A percentile compares a stretch with the other conserved stretches of the same genome.
Evolutionary conservation across 257 asterid species (phyloP).

Genomic region (Agastache rugosa): DNA sequence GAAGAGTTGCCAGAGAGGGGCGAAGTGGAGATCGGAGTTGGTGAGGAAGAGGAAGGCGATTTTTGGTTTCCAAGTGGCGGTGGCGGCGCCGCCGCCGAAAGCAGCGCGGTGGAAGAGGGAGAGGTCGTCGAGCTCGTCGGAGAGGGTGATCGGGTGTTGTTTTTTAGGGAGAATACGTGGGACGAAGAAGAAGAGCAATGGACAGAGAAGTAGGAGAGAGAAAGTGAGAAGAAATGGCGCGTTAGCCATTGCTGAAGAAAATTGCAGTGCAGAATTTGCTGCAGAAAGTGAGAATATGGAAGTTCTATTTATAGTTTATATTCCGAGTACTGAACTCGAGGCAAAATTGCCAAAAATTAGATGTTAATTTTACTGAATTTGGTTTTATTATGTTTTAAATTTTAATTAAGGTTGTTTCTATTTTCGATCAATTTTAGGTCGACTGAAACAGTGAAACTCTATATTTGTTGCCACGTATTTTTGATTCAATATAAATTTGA

Average conservation of each 20-base stretch:
- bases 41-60: conserved; percentile 80
- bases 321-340: neutral
- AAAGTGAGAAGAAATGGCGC: conserved; percentile 51
- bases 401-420: neutral
- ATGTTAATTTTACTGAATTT: neutral
- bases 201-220: conserved; percentile 54
- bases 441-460: neutral
- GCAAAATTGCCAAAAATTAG: neutral
- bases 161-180: conserved; percentile 56
- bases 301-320: neutral
- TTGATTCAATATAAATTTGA: neutral
- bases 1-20: conserved; percentile 73
- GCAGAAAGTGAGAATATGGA: neutral
- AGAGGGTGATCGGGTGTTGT: conserved; percentile 46
- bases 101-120: conserved; percentile 55
- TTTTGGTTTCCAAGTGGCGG: conserved; percentile 50
- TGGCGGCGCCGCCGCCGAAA: conserved; percentile 37
- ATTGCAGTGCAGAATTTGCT: neutral
- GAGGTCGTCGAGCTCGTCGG: conserved; percentile 75
- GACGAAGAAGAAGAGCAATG: conserved; percentile 52
- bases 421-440: neutral
- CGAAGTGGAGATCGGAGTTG: conserved; percentile 68
- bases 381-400: neutral
- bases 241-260: conserved; percentile 48
- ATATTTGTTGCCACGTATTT: neutral